Base-by-base conservation (phyloP, 371 early-diverging fungal species). In the Mortierella sp. region DNA sequence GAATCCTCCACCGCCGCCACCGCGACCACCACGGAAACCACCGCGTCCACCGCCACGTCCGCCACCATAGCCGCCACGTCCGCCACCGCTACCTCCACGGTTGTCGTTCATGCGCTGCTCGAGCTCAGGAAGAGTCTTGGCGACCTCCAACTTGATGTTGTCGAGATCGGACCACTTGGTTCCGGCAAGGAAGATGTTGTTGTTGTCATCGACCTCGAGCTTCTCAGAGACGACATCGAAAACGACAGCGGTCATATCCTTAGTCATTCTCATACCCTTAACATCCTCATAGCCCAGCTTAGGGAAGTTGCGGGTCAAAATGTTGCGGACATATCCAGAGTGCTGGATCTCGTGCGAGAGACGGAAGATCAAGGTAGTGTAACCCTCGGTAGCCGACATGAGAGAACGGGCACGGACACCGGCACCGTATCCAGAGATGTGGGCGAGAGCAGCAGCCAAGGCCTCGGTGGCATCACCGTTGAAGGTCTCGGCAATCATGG, bases 401-500 rank as follows among this genome's bases (percentile, higher is more conserved):
- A 97, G 89, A 44, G 96, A 96, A 48, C 98, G 95, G 24, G 93
- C 88, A 49, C 94, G 91, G 55, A 97, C 91, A 72, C 97, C 97
- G 76, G 93, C 91, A 70, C 95, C 91, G 79, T 97, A 97, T 72
- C 96, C 96, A 54, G 96, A 92, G 75, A 97, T 94, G 71, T 93
- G 93, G 41, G 98, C 98, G 71, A 98, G 89, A 11, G 96, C 95
- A 18, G 96, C 95, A 16, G 95, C 91, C 49, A 98, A 90, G 18
- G 97, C 96, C 58, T 95, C 91, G 54, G 92, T 88, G 18, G 97
- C 89, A 76, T 93, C 92, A 56, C 92, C 92, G 41, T 90, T 82
- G 51, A 81, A 85, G 51, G 54, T 75, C 46, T 85, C 85, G 49
- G 91, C 91, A 44, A 97, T 92, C 78, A 98, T 87, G 38, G 93